Base-by-base conservation (phyloP, 2,329 filamentous ascomycete genomes). In the Endoconidiophora polonica region DNA sequence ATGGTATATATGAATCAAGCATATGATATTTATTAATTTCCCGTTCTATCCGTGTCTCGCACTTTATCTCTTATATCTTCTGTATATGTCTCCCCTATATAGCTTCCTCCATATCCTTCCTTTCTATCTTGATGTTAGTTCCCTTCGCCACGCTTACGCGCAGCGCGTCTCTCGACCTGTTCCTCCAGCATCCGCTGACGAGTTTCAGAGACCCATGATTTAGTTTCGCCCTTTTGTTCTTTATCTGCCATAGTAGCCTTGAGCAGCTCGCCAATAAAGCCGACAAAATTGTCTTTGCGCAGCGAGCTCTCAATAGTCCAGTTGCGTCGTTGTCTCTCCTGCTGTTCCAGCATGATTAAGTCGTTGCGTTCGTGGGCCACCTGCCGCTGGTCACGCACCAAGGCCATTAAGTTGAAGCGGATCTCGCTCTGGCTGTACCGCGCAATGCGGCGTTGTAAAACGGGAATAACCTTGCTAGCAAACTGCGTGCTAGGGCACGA, bases 231-330 rank as follows among this genome's bases (percentile, higher is more conserved):
- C 55, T 81, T 73, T 53, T 71, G 69, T 39, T 93, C 62, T 70
- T 93, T 94, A 54, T 68, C 64, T 56, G 67, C 72, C n/a, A 86
- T 83, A 3, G 95, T 90, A 1, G 79, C 83, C 70, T 91, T 93
- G 58, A 94, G 68, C 54, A 95, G 71, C 68, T 95, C 87, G 10
- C 86, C 87, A 2, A 90, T 83, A 59, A 98, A 95, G 0, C 87
- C 90, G 0, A 98, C 85, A 68, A 98, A 98, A 65, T 98, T 98
- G 65, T 94, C 90, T 58, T 84, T 71, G 54, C 91, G 70, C 59
- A 98, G 70, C 9, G 87, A 83, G 65, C 98, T 98, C 73, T 98
- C 91, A 73, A 91, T 95, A 61, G 79, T 75, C 91, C 91, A 98
- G 56, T 81, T 83, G 52, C 73, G 73, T 48, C 91, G 74, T 76